Evolutionary conservation across 306 rosid genomes (phyloP).

Genomic region (Trifolium fragiferum): DNA sequence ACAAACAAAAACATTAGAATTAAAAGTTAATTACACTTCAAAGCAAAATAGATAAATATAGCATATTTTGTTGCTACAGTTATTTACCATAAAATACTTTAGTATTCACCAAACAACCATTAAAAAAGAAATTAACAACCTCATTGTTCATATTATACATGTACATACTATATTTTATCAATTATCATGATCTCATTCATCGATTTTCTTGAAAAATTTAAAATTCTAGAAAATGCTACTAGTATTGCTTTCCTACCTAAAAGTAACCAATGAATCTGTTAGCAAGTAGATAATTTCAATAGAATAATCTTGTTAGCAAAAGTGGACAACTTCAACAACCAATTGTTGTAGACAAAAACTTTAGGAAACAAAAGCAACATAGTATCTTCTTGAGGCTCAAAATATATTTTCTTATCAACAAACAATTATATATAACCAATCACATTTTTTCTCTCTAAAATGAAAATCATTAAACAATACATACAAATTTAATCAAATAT

Average conservation of each 20-base stretch:
- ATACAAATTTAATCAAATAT: constrained; percentile 2
- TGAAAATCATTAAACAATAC: background rate
- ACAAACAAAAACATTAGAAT: constrained; percentile 17
- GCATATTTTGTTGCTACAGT: too few species aligned
- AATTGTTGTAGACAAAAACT: background rate
- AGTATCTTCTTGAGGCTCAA: background rate
- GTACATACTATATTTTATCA: too few species aligned
- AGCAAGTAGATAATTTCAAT: background rate
- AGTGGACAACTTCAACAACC: constrained; percentile 2
- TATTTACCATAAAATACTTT: too few species aligned
- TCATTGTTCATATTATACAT: too few species aligned
- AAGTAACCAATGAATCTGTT: background rate
- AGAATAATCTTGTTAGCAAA: background rate
- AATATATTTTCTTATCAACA: constrained; percentile 2
- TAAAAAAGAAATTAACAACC: too few species aligned
- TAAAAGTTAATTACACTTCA: constrained; percentile 26
- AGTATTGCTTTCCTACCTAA: background rate
- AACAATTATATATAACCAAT: background rate
- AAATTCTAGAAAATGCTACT: background rate
- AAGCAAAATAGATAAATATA: background rate
- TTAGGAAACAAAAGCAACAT: constrained; percentile 15
- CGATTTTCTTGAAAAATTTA: background rate
- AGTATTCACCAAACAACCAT: too few species aligned
- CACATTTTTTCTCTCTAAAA: constrained; percentile 4
- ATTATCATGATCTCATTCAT: too few species aligned